Evolutionary conservation across 1,284 basidiomycete genomes (phyloP).

Genomic region (Schizophyllum commune): DNA sequence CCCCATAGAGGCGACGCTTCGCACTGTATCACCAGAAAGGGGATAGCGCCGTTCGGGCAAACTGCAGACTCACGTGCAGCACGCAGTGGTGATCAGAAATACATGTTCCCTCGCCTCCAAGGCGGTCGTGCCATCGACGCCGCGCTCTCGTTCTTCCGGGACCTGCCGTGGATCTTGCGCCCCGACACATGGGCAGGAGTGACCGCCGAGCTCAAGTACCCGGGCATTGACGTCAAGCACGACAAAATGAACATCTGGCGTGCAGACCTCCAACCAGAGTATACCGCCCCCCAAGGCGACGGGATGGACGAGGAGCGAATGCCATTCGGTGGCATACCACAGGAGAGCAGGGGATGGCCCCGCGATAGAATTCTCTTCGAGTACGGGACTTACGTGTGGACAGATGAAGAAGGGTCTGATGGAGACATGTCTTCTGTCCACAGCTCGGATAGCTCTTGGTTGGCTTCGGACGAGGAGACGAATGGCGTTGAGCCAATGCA

Average conservation of each 20-base stretch:
- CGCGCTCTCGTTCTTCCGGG: background rate
- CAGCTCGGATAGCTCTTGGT: background rate
- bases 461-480: background rate
- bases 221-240: background rate
- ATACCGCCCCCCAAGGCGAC: background rate
- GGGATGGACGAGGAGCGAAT: no score
- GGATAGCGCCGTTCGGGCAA: no score
- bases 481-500: background rate
- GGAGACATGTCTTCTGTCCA: background rate
- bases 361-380: background rate
- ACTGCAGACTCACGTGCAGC: no score
- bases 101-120: background rate
- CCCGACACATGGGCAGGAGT: background rate
- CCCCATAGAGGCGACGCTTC: no score
- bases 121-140: background rate
- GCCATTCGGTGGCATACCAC: no score
- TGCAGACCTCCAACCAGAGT: background rate
- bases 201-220: background rate
- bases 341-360: no score
- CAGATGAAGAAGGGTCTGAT: background rate
- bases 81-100: no score
- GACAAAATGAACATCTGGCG: background rate
- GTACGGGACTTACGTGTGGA: background rate
- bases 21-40: no score
- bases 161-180: background rate